phyloP scores from a whole-genome alignment of 805 yeast species.

The Saturnispora hagleri region DNA sequence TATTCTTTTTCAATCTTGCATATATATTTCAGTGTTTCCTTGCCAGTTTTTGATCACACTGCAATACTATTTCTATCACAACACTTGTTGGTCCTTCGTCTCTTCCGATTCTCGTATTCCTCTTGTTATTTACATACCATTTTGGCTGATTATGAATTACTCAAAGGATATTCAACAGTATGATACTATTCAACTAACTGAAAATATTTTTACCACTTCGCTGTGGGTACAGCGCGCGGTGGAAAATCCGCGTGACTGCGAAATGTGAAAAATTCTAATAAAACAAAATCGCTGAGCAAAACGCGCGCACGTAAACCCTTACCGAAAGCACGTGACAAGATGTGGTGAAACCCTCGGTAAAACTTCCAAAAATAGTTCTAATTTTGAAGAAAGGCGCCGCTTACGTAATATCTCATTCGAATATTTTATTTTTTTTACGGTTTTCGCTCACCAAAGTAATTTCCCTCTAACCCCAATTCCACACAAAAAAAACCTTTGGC shows the following conservation, averaged over 20 bases:
- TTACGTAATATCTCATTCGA: not conserved
- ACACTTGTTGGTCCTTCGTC: not conserved
- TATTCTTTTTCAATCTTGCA: too few species aligned
- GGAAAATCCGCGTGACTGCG: conserved; percentile 4
- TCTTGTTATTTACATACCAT: conserved; percentile 20
- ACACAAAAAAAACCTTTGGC: not conserved
- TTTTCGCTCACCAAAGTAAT: not conserved
- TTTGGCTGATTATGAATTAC: conserved; percentile 14
- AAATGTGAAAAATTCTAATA: not conserved
- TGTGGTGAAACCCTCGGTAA: not conserved
- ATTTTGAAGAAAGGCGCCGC: not conserved
- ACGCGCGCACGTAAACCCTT: not conserved
- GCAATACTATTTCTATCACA: too few species aligned
- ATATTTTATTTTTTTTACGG: not conserved
- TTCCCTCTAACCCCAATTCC: not conserved
- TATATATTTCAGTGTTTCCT: not conserved
- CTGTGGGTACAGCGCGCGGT: not conserved
- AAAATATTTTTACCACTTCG: conserved; percentile 4
- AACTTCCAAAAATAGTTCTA: not conserved
- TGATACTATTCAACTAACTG: not conserved
- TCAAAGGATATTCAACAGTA: conserved; percentile 1
- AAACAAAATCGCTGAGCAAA: not conserved
- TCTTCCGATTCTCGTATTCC: not conserved
- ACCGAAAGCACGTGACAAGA: not conserved
- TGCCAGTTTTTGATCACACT: not conserved